phyloP scores from a whole-genome alignment of 305 asterid genomes.

The Fraxinus platypoda region DNA sequence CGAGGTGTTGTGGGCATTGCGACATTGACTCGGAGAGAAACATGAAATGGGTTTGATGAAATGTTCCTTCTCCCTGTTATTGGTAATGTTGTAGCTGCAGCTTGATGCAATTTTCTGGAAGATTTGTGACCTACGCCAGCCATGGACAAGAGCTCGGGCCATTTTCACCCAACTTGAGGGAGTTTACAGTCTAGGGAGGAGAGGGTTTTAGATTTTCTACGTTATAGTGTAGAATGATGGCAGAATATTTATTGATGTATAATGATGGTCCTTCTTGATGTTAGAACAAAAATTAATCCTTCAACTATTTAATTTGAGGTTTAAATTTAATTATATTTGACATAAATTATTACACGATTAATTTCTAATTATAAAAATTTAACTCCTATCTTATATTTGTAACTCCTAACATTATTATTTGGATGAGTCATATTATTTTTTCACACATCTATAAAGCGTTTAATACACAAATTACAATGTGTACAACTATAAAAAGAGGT shows the following conservation, averaged over 20 bases:
- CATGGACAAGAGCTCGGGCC: neutral
- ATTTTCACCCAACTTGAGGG: neutral
- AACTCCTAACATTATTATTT: neutral
- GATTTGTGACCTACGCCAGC: neutral
- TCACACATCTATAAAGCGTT: too few species aligned
- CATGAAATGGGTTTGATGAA: neutral
- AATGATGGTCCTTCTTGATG: neutral
- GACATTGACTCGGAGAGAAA: neutral
- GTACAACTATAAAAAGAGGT: neutral
- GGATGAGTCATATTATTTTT: neutral
- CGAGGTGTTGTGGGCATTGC: neutral
- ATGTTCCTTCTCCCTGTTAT: neutral
- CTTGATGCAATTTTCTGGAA: neutral
- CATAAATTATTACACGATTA: neutral
- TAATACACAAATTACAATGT: too few species aligned
- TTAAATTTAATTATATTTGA: neutral
- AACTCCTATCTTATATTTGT: neutral
- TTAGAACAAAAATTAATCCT: neutral
- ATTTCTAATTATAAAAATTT: too few species aligned
- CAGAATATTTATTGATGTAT: too few species aligned
- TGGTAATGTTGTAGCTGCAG: neutral
- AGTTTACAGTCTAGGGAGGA: neutral
- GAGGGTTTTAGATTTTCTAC: neutral
- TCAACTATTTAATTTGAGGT: neutral
- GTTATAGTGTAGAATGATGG: too few species aligned